Evolutionary conservation across 164 flowering plant species (phyloP), one percentile per base, ranked within the genome.

Genomic region (Pachysandra terminalis): DNA sequence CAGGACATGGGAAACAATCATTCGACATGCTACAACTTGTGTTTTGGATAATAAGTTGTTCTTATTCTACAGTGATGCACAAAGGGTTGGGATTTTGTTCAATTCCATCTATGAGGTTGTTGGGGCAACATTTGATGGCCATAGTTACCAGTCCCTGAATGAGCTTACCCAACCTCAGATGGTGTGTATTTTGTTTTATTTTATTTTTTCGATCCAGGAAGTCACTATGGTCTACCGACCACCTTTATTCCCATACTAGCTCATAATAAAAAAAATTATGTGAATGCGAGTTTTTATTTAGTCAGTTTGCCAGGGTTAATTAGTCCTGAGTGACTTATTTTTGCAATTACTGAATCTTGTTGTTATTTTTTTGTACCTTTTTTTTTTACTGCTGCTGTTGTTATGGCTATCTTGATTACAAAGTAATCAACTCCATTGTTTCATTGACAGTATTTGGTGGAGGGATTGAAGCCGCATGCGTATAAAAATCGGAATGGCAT

Each of bases 151-250:
- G 59, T 21, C 77, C 32, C 56, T 79, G 45, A 73, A 81, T 60
- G 21, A 57, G 17, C 78, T 86, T n/a, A 61, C 56, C 51, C 0
- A 54, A 0, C 14, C 37, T 69, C 77, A 88, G 54, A 80, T 58
- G 87, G 96, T 91, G 54, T 26, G 77, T 75, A 53, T 65, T 40
- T n/a, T n/a, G n/a, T n/a, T n/a, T n/a, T n/a, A n/a, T n/a, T n/a
- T n/a, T 52, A 24, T 22, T 45, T 14, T 37, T 15, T 12, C 51
- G 10, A 10, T 45, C 27, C 27, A 6, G 49, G 27, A 28, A 53
- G 52, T 59, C 49, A 12, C 22, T 32, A 14, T 48, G 21, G 24
- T 23, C 53, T n/a, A 56, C 54, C 61, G 19, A 60, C 9, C 54
- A 49, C n/a, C n/a, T n/a, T 3, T 2, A 59, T 27, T 68, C 28